Evolutionary conservation across 1,284 basidiomycete genomes (phyloP), one percentile per base, ranked within the genome.

Genomic region (Apiotrichum gamsii): DNA sequence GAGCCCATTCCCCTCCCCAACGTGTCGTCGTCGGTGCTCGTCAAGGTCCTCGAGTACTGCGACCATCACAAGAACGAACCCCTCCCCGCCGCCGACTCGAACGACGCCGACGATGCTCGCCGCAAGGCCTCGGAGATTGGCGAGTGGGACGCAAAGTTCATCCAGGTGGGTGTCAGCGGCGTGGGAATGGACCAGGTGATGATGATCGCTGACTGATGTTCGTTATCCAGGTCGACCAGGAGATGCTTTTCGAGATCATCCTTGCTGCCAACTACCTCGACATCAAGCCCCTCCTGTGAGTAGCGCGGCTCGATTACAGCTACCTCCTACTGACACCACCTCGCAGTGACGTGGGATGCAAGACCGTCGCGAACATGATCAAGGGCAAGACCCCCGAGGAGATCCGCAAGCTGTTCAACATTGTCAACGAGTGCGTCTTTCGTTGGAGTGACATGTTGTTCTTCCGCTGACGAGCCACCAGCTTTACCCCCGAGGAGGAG

Each of bases 11-110:
- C 95, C 41, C 77, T 99, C 10, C 91, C 93, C 51, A 98, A 97
- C 70, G 95, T 99, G 15, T 90, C 91, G 9, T 89, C 93, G 8
- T 87, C 85, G 58, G 95, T 99, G 6, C 76, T 99, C 69, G 93
- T 90, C 78, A 99, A 98, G 85, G 91, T 98, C 47, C 80, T 99
- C 39, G 95, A 99, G 71, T 99, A 96, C 80, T 98, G 95, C 80
- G 91, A 96, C 65, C 91, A 98, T 75, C 95, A 99, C 76, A 86
- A 90, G 59, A 84, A 85, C 64, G 95, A 99, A 73, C 90, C 93
- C 23, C 81, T 96, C 37, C 93, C 94, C n/a, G 78, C 85, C 21
- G 77, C 84, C 15, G 74, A 77, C 46, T 75, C 77, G 37, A 79
- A 85, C 49, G 87, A 90, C 61, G 84, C 85, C 60, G 91, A 95